Evolutionary conservation across 306 rosid species (phyloP).

Genomic region (Neltuma alba): DNA sequence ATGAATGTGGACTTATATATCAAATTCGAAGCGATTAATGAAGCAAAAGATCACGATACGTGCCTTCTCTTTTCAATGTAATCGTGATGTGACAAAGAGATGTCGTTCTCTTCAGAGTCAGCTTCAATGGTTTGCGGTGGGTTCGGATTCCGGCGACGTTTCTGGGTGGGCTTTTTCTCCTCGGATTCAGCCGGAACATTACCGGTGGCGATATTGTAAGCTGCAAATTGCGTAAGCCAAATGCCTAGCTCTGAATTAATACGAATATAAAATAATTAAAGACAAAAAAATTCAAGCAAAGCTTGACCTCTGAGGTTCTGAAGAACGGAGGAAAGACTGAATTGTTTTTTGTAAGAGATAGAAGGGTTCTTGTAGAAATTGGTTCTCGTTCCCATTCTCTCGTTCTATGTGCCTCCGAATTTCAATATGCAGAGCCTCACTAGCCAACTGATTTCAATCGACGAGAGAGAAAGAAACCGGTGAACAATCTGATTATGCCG

Average conservation of each 20-base stretch:
- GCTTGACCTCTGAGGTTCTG: conserved; percentile 59
- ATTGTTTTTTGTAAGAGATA: conserved; percentile 68
- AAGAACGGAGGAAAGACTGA: conserved; percentile 68
- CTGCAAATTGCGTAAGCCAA: conserved; percentile 38
- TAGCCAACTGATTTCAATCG: neutral
- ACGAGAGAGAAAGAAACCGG: neutral
- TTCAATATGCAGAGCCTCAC: neutral
- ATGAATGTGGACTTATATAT: too few species aligned
- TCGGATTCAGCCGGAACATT: conserved; percentile 37
- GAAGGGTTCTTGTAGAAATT: conserved; percentile 81
- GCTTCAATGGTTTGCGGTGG: conserved; percentile 21
- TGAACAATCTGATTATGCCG: neutral
- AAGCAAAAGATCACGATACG: neutral
- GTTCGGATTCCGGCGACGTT: conserved; percentile 50
- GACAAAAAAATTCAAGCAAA: neutral
- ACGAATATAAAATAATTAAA: neutral
- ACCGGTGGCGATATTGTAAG: conserved; percentile 70
- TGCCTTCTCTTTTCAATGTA: conserved; percentile 73
- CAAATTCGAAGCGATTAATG: neutral
- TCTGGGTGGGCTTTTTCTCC: conserved; percentile 25
- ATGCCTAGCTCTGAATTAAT: neutral
- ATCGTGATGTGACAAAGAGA: conserved; percentile 76
- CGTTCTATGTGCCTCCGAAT: neutral
- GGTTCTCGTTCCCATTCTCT: conserved; percentile 60
- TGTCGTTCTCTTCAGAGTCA: conserved; percentile 34